Conservation (phyloP, 805 yeast species). For the Yarrowia divulgata region DNA sequence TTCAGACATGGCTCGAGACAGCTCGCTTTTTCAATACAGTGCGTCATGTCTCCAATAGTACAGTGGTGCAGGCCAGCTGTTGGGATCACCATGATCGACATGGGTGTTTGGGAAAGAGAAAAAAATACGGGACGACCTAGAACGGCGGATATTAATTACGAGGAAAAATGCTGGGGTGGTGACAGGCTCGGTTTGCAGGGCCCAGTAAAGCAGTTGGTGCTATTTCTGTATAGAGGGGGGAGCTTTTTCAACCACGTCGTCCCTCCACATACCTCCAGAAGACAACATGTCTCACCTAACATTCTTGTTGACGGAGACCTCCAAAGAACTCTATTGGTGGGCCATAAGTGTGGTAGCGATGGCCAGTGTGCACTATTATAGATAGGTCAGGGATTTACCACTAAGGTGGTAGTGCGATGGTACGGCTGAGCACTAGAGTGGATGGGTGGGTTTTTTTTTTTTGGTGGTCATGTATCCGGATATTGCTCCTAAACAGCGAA, state of each 20-base stretch:
- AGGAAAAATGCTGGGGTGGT: no score
- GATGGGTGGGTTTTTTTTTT: no score
- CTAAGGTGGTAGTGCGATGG: conserved; percentile 17
- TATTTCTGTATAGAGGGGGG: no score
- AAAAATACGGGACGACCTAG: background rate
- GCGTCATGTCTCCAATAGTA: background rate
- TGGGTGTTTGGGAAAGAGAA: background rate
- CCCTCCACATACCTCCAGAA: conserved; percentile 4
- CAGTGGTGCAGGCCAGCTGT: conserved; percentile 1
- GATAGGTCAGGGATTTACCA: background rate
- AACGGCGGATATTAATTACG: background rate
- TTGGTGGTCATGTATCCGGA: no score
- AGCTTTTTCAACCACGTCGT: no score
- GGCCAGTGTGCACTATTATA: no score
- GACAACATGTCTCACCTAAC: conserved; percentile 13
- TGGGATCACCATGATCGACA: conserved; percentile 19
- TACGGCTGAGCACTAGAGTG: conserved; percentile 5
- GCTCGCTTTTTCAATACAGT: no score
- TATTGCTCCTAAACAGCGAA: no score
- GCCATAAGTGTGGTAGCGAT: no score
- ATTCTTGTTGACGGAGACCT: background rate
- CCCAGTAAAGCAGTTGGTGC: no score
- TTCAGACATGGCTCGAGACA: no score
- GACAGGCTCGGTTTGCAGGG: no score
- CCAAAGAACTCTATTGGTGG: conserved; percentile 5